phyloP scores from a whole-genome alignment of 208 protist species.

The Acanthamoeba culbertsoni region DNA sequence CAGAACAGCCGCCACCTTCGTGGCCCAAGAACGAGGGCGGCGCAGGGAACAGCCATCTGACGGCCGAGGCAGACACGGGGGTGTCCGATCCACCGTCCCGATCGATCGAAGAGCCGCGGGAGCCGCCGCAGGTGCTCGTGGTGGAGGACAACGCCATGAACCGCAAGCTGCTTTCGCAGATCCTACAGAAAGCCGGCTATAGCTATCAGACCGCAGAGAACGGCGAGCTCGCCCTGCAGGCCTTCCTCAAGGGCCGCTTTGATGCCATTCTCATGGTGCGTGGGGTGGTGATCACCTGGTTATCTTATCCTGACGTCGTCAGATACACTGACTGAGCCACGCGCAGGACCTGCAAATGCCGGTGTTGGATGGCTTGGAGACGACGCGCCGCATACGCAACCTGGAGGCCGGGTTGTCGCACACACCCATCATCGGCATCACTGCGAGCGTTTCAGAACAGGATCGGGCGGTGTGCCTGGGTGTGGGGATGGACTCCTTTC shows the following conservation, averaged over 20 bases:
- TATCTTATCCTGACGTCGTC: background rate
- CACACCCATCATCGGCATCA: constrained; percentile 24
- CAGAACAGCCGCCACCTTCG: background rate
- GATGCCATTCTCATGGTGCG: constrained; percentile 16
- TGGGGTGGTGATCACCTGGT: background rate
- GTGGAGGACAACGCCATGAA: constrained; percentile 39
- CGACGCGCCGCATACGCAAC: background rate
- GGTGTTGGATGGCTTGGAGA: background rate
- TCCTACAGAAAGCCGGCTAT: background rate
- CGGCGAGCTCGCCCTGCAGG: background rate
- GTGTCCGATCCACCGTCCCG: no score
- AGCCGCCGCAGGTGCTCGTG: background rate
- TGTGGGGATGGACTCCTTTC: constrained; percentile 22
- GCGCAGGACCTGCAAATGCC: background rate
- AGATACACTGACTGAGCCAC: background rate
- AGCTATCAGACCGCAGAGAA: background rate
- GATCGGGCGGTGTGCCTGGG: constrained; percentile 35
- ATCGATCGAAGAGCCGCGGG: background rate
- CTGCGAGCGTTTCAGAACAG: constrained; percentile 36
- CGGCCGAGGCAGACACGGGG: background rate
- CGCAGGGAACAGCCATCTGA: background rate
- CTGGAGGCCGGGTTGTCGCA: background rate
- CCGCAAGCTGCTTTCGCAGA: constrained; percentile 18
- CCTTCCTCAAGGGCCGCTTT: background rate
- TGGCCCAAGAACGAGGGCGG: no score